Evolutionary conservation across 2,329 filamentous ascomycete genomes (phyloP).

Genomic region (Alternaria sp.): DNA sequence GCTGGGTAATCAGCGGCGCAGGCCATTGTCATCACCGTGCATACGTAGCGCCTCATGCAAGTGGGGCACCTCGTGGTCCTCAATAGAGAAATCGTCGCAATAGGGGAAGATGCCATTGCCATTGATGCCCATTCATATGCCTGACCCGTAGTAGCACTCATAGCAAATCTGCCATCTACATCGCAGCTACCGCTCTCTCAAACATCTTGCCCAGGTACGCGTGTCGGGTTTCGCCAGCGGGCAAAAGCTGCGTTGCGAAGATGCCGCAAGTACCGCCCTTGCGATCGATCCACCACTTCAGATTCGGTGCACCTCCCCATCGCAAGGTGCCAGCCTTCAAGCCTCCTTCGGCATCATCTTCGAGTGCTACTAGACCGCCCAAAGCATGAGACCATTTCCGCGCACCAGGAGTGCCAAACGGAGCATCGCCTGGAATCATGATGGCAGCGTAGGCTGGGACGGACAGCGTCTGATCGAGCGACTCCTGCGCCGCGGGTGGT

Average conservation of each 20-base stretch:
- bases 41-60: background rate
- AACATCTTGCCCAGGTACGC: slow-evolving; percentile 25
- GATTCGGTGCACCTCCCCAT: slow-evolving; percentile 32
- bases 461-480: slow-evolving; percentile 10
- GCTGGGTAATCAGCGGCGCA: slow-evolving; percentile 5
- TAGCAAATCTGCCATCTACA: background rate
- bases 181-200: slow-evolving; percentile 23
- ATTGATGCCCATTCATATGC: background rate
- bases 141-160: background rate
- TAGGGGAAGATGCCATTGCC: background rate
- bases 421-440: slow-evolving; percentile 24
- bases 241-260: slow-evolving; percentile 32
- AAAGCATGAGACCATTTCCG: slow-evolving; percentile 23
- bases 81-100: background rate
- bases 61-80: background rate
- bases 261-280: slow-evolving; percentile 30
- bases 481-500: slow-evolving; percentile 2
- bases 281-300: slow-evolving; percentile 40
- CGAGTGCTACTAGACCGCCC: slow-evolving; percentile 21
- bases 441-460: slow-evolving; percentile 10
- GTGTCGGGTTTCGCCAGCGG: slow-evolving; percentile 28
- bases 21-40: slow-evolving; percentile 5
- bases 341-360: slow-evolving; percentile 10
- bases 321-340: slow-evolving; percentile 18
- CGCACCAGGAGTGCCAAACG: slow-evolving; percentile 11